phyloP scores from a whole-genome alignment of 305 asterid species.

The Plantago rigida region DNA sequence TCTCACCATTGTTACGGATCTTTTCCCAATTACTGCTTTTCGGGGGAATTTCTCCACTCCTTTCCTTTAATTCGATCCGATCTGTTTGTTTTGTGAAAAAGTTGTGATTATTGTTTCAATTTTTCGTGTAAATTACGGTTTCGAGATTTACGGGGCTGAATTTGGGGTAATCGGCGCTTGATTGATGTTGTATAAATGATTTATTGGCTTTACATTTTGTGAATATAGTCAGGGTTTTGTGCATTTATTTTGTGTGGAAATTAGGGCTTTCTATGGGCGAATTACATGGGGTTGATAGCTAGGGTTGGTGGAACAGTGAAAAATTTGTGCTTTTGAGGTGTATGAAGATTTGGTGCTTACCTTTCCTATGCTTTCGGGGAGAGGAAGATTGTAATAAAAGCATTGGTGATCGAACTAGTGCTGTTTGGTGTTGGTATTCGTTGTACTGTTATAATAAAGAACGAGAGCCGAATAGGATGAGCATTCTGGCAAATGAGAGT shows the following conservation, averaged over 20 bases:
- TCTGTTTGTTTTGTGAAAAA: constrained; percentile 21
- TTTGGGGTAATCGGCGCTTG: not conserved
- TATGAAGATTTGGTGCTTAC: constrained; percentile 51
- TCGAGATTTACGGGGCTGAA: constrained; percentile 12
- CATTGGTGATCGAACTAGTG: not conserved
- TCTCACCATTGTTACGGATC: no score
- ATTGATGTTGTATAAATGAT: not conserved
- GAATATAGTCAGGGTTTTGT: constrained; percentile 23
- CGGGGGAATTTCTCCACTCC: constrained; percentile 5
- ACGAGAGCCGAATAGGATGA: constrained; percentile 35
- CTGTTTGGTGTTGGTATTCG: constrained; percentile 8
- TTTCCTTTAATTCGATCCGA: constrained; percentile 41
- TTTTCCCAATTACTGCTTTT: no score
- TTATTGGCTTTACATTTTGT: not conserved
- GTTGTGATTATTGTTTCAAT: constrained; percentile 7
- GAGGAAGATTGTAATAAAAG: constrained; percentile 26
- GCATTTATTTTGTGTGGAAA: constrained; percentile 13
- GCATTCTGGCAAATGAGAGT: constrained; percentile 35
- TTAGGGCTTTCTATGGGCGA: constrained; percentile 18
- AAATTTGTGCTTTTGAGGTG: constrained; percentile 17
- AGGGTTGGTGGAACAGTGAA: constrained; percentile 11
- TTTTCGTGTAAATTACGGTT: constrained; percentile 8
- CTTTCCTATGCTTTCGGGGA: constrained; percentile 56
- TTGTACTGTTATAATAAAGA: constrained; percentile 18
- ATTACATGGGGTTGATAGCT: constrained; percentile 14